Base-by-base conservation (phyloP, 208 protist genomes). In the Lotmaria passim region DNA sequence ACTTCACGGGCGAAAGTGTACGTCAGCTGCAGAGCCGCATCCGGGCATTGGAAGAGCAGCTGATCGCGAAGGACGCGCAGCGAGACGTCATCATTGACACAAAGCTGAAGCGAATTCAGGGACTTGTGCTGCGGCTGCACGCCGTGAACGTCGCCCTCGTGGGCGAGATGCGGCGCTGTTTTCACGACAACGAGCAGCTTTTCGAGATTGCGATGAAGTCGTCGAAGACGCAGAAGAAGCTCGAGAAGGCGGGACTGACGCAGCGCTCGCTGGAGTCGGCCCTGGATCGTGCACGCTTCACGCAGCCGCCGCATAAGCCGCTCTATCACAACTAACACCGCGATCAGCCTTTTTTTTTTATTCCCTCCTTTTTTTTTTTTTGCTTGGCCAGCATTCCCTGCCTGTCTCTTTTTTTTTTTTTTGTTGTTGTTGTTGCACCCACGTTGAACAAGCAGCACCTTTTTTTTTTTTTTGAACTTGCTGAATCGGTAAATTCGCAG, bases 31-130 rank as follows among this genome's bases (percentile, higher is more conserved):
- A 68, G 3, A 64, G 69, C 8, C 82, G 82, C 57, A 86, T 93
- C 52, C 60, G 66, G 0, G 67, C 60, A 14, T 60, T 87, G 47
- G 75, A 90, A 76, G 61, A 72, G 52, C 67, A 83, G 48, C 70
- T 93, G 24, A 41, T 82, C 14, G 61, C 75, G 15, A 87, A 83
- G 68, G 87, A 93, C 61, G 81, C 87, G 6, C 83, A 92, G 73
- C 69, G 91, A 1, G 91, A 96, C 55, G 77, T 93, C 12, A 90
- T 94, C 36, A 63, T 96, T 5, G 91, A 96, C 67, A 82, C 81
- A 10, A 96, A 96, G 71, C 73, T 96, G 65, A 93, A 93, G 73
- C 81, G 91, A 28, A 94, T 96, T 68, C 91, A 96, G 48, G 86
- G 85, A 6, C 75, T 96, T 21, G 82, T 84, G 28, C 60, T 96